Conservation (phyloP, 305 asterid genomes). For the Nicotiana rustica region DNA sequence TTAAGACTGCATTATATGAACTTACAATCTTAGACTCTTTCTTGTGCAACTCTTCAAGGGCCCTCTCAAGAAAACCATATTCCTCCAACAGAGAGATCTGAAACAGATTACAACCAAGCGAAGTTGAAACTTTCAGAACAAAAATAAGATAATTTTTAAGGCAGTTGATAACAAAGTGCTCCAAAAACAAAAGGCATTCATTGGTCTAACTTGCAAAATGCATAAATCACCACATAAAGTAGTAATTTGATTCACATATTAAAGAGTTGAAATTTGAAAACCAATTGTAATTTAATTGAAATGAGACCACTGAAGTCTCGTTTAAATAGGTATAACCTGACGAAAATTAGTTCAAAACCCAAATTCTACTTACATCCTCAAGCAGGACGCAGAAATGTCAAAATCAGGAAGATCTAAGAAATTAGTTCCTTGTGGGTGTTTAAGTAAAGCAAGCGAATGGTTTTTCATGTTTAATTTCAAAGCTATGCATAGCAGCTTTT, state of each 20-base stretch:
- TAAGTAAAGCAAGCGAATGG: not conserved
- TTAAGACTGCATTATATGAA: conserved; percentile 29
- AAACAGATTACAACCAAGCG: conserved; percentile 36
- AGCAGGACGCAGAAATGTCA: not conserved
- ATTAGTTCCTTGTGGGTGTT: not conserved
- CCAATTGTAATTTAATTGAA: not conserved
- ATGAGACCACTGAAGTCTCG: conserved; percentile 14
- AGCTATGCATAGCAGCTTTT: conserved; percentile 18
- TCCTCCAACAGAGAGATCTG: conserved; percentile 92
- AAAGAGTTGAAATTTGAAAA: conserved; percentile 9
- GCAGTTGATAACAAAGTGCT: conserved; percentile 31
- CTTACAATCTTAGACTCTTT: conserved; percentile 90
- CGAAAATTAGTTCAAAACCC: conserved; percentile 5
- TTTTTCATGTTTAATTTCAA: not conserved
- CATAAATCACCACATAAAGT: conserved; percentile 21
- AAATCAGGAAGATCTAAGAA: not conserved
- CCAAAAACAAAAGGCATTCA: not conserved
- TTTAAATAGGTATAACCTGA: conserved; percentile 31
- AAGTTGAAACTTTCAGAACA: conserved; percentile 28
- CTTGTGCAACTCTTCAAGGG: conserved; percentile 90
- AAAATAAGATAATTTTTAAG: conserved; percentile 36
- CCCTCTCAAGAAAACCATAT: conserved; percentile 85
- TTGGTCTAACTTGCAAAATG: not conserved
- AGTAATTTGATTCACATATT: conserved; percentile 30
- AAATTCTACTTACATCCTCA: not conserved